Conservation (phyloP, 306 rosid genomes). For the Malus domestica region ASM211411v1 NC_041795.1:36189001-36189500, state of each 20-base stretch:
- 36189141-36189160: conserved; percentile 70
- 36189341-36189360: conserved; percentile 90
- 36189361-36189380: conserved; percentile 83
- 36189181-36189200: conserved; percentile 97
- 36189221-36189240: conserved; percentile 70
- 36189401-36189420: conserved; percentile 88
- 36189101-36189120: conserved; percentile 4
- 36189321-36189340: conserved; percentile 30
- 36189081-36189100: background rate
- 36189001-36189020: conserved; percentile 94
- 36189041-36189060: background rate
- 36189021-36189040: conserved; percentile 43
- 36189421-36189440: conserved; percentile 95
- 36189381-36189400: conserved; percentile 79
- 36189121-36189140: background rate
- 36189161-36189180: conserved; percentile 97
- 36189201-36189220: conserved; percentile 94
- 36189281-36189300: background rate
- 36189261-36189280: background rate
- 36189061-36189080: background rate
- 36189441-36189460: conserved; percentile 98
- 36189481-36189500: too few relatives aligned
- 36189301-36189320: background rate
- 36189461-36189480: conserved; percentile 43
- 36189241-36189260: background rate